These are phyloP conservation scores for Pichia sp. DNA, from an alignment of 1,139 yeast species.

Conservation along the genomic window DNA sequence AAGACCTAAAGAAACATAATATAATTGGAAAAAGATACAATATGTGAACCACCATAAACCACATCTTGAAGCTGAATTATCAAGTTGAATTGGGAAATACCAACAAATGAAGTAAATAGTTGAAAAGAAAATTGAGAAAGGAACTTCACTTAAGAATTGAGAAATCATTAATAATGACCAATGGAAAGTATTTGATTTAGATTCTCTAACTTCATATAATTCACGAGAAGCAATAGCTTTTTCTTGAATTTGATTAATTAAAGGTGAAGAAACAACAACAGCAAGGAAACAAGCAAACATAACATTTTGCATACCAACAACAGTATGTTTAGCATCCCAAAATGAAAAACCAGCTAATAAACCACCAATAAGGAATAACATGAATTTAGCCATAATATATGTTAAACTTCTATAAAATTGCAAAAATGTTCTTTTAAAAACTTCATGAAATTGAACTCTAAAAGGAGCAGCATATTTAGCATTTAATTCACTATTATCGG, in stretches of 20 bases:
- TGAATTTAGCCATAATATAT: constrained; percentile 40
- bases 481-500: constrained; percentile 29
- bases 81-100: constrained; percentile 52
- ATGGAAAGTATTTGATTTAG: constrained; percentile 57
- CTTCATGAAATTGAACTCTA: constrained; percentile 36
- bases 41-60: constrained; percentile 48
- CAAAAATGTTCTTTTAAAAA: constrained; percentile 35
- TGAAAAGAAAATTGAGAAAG: constrained; percentile 46
- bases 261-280: constrained; percentile 43
- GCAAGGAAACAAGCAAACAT: constrained; percentile 47
- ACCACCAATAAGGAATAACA: constrained; percentile 33
- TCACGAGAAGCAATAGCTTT: constrained; percentile 50
- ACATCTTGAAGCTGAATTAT: constrained; percentile 38
- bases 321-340: constrained; percentile 41
- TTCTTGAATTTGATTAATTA: constrained; percentile 51
- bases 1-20: constrained; percentile 46
- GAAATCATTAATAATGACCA: constrained; percentile 53
- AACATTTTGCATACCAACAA: constrained; percentile 47
- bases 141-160: constrained; percentile 48
- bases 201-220: constrained; percentile 55
- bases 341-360: constrained; percentile 49
- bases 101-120: constrained; percentile 46
- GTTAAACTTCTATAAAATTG: constrained; percentile 46
- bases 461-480: constrained; percentile 33
- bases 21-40: constrained; percentile 48